These are phyloP conservation scores for Irineochytrium annulatum DNA, from an alignment of 192 early-diverging fungal genomes.

Conservation along the genomic window DNA sequence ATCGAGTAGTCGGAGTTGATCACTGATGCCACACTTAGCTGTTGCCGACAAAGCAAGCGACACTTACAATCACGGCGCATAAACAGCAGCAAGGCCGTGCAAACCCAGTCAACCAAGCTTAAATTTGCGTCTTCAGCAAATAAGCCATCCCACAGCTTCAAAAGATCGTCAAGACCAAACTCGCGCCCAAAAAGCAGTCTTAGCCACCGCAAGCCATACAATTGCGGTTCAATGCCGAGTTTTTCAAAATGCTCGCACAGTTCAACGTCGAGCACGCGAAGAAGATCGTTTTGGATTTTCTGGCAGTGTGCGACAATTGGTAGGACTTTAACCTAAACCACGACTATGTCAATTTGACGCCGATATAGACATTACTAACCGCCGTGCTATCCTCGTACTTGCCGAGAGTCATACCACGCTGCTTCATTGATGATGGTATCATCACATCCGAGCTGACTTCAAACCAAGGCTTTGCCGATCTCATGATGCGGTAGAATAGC, in stretches of 20 bases:
- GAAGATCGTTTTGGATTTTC: constrained; percentile 65
- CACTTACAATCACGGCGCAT: constrained; percentile 66
- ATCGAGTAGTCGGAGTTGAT: constrained; percentile 30
- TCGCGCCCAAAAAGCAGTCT: constrained; percentile 89
- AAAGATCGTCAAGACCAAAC: constrained; percentile 64
- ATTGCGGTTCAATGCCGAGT: constrained; percentile 86
- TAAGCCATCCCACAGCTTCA: constrained; percentile 87
- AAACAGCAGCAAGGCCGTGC: constrained; percentile 66
- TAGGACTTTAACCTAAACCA: background rate
- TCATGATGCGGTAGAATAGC: constrained; percentile 82
- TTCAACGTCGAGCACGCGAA: constrained; percentile 66
- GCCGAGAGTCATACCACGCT: background rate
- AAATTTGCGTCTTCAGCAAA: constrained; percentile 77
- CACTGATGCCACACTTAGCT: constrained; percentile 17
- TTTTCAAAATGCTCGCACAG: constrained; percentile 66
- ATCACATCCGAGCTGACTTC: constrained; percentile 54
- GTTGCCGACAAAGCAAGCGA: background rate
- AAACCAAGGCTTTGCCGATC: constrained; percentile 76
- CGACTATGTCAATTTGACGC: no score
- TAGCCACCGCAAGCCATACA: constrained; percentile 95
- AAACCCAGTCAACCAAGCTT: constrained; percentile 78
- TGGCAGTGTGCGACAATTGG: constrained; percentile 75
- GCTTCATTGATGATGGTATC: background rate
- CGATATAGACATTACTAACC: background rate
- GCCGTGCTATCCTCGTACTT: background rate